Evolutionary conservation across 306 rosid species (phyloP).

Genomic region (Casuarina equisetifolia): DNA sequence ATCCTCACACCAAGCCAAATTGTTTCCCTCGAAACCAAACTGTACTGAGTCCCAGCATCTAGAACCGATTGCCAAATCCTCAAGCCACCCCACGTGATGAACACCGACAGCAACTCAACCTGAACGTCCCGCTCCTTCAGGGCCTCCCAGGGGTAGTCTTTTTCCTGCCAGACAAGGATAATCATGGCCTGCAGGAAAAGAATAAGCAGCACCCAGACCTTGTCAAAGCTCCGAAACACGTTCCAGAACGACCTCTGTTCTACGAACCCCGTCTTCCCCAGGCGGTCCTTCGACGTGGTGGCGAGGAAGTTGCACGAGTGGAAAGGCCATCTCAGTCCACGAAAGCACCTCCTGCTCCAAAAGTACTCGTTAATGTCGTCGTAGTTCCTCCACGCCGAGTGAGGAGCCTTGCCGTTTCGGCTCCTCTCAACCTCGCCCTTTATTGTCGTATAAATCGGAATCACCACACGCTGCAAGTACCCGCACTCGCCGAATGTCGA

Average conservation of each 20-base stretch:
- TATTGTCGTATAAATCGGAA: slow-evolving; percentile 69
- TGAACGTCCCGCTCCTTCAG: slow-evolving; percentile 56
- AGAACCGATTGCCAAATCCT: slow-evolving; percentile 82
- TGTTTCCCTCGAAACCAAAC: slow-evolving; percentile 83
- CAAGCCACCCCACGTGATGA: slow-evolving; percentile 79
- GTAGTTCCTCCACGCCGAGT: slow-evolving; percentile 93
- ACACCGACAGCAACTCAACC: slow-evolving; percentile 70
- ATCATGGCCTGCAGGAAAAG: slow-evolving; percentile 76
- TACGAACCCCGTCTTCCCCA: slow-evolving; percentile 96
- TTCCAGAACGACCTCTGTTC: slow-evolving; percentile 98
- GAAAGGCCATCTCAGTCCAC: slow-evolving; percentile 65
- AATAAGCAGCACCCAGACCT: slow-evolving; percentile 78
- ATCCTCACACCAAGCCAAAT: slow-evolving; percentile 75
- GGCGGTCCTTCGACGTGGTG: slow-evolving; percentile 58
- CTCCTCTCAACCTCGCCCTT: slow-evolving; percentile 69
- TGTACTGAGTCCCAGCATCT: slow-evolving; percentile 94
- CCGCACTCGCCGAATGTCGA: slow-evolving; percentile 57
- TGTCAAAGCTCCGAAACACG: slow-evolving; percentile 80
- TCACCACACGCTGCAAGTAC: slow-evolving; percentile 66
- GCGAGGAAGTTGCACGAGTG: slow-evolving; percentile 56
- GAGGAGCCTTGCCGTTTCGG: slow-evolving; percentile 83
- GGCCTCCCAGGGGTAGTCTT: slow-evolving; percentile 53
- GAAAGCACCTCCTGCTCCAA: slow-evolving; percentile 88
- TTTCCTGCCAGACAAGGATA: slow-evolving; percentile 76
- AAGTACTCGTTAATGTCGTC: slow-evolving; percentile 88